phyloP scores from a whole-genome alignment of 2,329 filamentous ascomycete species.

The Hansfordia pulvinata region DNA sequence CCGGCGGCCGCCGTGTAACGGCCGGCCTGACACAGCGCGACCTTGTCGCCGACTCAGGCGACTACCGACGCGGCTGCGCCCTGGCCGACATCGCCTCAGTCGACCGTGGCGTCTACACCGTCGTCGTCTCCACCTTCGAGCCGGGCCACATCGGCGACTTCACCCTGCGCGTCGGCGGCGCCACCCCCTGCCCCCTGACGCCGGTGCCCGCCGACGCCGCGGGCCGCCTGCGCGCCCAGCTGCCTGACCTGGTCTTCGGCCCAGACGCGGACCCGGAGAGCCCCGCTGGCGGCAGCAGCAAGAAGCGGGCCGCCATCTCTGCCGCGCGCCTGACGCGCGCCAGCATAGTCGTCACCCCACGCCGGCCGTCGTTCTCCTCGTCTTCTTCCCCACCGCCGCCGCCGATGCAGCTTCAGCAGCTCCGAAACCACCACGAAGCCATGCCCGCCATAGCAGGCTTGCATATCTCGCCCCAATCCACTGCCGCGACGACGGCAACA shows the following conservation, averaged over 20 bases:
- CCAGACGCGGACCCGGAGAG: conserved; percentile 9
- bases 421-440: conserved; percentile 7
- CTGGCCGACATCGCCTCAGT: conserved; percentile 49
- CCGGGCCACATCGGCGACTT: conserved; percentile 64
- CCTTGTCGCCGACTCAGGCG: conserved; percentile 70
- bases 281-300: conserved; percentile 29
- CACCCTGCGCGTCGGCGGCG: conserved; percentile 59
- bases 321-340: conserved; percentile 42
- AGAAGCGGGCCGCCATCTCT: conserved; percentile 23
- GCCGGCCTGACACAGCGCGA: conserved; percentile 61
- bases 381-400: too few relatives aligned
- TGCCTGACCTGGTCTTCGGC: conserved; percentile 37
- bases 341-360: conserved; percentile 34
- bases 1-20: conserved; percentile 56
- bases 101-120: conserved; percentile 64
- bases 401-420: conserved; percentile 3
- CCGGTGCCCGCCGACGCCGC: conserved; percentile 61
- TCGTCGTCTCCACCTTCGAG: conserved; percentile 86
- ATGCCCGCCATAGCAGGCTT: conserved; percentile 10
- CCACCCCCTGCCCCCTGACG: conserved; percentile 36
- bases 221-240: conserved; percentile 51
- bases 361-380: conserved; percentile 5
- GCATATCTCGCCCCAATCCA: conserved; percentile 17
- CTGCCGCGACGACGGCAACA: conserved; percentile 15
- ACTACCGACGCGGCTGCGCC: conserved; percentile 72